Evolutionary conservation across 495 filamentous ascomycete genomes (phyloP).

Genomic region (Aspergillus mulundensis): DNA sequence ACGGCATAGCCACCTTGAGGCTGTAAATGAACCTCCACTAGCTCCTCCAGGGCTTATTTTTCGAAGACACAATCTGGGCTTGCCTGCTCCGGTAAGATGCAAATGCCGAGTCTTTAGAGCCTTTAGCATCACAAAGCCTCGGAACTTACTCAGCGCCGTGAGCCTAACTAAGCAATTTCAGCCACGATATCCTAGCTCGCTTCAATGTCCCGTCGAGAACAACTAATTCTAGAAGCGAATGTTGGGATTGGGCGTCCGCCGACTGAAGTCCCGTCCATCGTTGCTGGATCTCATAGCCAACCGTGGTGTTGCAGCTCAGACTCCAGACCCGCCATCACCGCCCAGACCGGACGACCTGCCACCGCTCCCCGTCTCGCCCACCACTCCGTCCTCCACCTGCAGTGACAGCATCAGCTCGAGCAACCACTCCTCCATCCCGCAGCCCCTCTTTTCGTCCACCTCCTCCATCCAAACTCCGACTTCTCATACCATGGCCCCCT

Average conservation of each 20-base stretch:
- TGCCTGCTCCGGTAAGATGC: background rate
- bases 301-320: slow-evolving; percentile 27
- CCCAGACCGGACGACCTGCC: slow-evolving; percentile 40
- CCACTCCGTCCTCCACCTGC: slow-evolving; percentile 36
- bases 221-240: slow-evolving; percentile 29
- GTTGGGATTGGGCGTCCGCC: slow-evolving; percentile 57
- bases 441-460: slow-evolving; percentile 29
- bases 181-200: background rate
- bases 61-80: background rate
- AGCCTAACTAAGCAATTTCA: background rate
- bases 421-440: slow-evolving; percentile 33
- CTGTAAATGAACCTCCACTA: background rate
- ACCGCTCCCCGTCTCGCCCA: slow-evolving; percentile 52
- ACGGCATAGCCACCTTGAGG: background rate
- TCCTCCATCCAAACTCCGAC: slow-evolving; percentile 28
- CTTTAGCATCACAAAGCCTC: background rate
- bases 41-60: background rate
- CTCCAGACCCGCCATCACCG: slow-evolving; percentile 29
- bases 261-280: slow-evolving; percentile 66
- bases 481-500: slow-evolving; percentile 59
- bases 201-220: background rate
- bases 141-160: slow-evolving; percentile 10
- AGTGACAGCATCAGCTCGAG: slow-evolving; percentile 35
- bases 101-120: slow-evolving; percentile 6
- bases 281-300: slow-evolving; percentile 65